Conservation (phyloP, 1,139 yeast species). For the Hanseniaspora uvarum region DNA sequence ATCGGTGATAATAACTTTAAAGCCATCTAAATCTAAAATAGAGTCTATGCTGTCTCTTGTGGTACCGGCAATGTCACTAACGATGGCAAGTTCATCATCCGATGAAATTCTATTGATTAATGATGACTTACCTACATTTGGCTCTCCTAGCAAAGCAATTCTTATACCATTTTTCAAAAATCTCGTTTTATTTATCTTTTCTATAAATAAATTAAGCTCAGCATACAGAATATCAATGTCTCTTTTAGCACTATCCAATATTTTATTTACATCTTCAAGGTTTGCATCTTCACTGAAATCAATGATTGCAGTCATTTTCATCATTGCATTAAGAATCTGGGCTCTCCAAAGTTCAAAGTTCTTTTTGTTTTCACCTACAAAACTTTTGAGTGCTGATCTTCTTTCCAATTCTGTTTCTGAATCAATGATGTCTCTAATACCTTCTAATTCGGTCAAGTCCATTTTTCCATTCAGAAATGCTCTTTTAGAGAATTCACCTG, state of each 20-base stretch:
- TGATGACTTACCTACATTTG: conserved; percentile 94
- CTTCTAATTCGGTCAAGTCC: conserved; percentile 78
- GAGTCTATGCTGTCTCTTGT: conserved; percentile 83
- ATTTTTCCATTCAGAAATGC: conserved; percentile 65
- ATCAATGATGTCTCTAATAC: conserved; percentile 76
- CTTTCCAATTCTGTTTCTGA: conserved; percentile 92
- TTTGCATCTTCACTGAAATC: conserved; percentile 96
- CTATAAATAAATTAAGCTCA: conserved; percentile 43
- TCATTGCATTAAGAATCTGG: conserved; percentile 53
- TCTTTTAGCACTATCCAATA: conserved; percentile 42
- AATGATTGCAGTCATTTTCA: conserved; percentile 72
- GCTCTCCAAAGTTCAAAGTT: conserved; percentile 59
- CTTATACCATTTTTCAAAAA: conserved; percentile 64
- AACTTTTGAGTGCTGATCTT: conserved; percentile 58
- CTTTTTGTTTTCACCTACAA: conserved; percentile 54
- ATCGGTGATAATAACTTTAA: conserved; percentile 73
- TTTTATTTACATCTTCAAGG: conserved; percentile 46
- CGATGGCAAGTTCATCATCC: conserved; percentile 78
- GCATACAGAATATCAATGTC: conserved; percentile 36
- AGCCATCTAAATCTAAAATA: conserved; percentile 73
- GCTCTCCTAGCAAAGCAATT: conserved; percentile 73
- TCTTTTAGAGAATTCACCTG: conserved; percentile 82
- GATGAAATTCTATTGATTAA: conserved; percentile 56
- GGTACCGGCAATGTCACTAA: conserved; percentile 86
- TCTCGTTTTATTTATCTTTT: conserved; percentile 49